phyloP scores from a whole-genome alignment of 1,284 basidiomycete species.

The Ceratobasidium sp. region DNA sequence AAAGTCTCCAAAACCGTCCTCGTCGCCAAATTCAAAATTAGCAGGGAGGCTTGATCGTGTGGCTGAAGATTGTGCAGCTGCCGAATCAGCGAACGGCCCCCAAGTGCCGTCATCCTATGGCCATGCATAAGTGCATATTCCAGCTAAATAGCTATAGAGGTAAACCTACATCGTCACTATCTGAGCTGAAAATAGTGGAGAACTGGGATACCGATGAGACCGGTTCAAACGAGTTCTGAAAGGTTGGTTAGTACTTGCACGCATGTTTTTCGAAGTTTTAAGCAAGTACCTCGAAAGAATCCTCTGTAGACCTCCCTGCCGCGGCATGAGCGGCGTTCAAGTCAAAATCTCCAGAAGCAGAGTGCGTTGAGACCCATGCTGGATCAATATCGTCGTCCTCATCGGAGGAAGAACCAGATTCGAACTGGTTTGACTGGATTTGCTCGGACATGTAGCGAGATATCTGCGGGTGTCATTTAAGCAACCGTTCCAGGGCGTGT shows the following conservation, averaged over 20 bases:
- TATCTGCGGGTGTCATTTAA: constrained; percentile 62
- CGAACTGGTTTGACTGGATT: constrained; percentile 68
- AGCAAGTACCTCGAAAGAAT: constrained; percentile 58
- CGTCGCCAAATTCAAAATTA: constrained; percentile 69
- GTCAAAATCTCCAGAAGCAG: constrained; percentile 61
- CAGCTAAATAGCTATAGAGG: background rate
- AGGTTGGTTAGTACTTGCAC: constrained; percentile 44
- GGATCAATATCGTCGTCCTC: constrained; percentile 69
- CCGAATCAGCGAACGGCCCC: constrained; percentile 77
- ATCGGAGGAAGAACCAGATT: constrained; percentile 64
- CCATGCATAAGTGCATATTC: background rate
- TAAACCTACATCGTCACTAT: constrained; percentile 49
- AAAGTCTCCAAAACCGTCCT: constrained; percentile 83
- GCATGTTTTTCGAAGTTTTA: no score
- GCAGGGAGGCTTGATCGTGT: constrained; percentile 62
- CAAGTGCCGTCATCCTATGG: constrained; percentile 60
- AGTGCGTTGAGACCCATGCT: constrained; percentile 77
- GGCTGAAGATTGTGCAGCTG: constrained; percentile 69
- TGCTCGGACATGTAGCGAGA: constrained; percentile 78
- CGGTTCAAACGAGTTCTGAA: constrained; percentile 53
- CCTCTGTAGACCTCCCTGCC: constrained; percentile 55
- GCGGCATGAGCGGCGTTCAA: constrained; percentile 59
- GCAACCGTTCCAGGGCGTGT: background rate
- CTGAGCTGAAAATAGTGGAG: constrained; percentile 33
- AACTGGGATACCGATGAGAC: constrained; percentile 29